Evolutionary conservation across 2,329 filamentous ascomycete species (phyloP).

Genomic region (Escovopsis sp.): DNA sequence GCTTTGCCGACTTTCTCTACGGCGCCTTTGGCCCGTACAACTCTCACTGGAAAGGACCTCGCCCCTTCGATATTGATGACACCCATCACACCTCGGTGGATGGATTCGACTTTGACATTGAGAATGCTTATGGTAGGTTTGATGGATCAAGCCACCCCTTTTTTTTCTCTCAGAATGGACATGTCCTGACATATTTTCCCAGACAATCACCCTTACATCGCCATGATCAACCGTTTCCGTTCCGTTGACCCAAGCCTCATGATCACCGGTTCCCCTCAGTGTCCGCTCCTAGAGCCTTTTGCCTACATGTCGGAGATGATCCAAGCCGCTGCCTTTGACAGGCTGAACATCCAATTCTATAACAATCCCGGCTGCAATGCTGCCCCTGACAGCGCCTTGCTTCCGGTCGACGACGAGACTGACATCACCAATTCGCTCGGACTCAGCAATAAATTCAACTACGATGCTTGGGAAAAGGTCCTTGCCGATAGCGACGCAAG

Average conservation of each 20-base stretch:
- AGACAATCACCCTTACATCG: conserved; percentile 23
- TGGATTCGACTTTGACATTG: conserved; percentile 30
- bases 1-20: conserved; percentile 26
- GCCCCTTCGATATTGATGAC: conserved; percentile 22
- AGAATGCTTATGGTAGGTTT: conserved; percentile 18
- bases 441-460: conserved; percentile 25
- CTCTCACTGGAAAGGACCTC: conserved; percentile 17
- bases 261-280: conserved; percentile 32
- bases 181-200: neutral
- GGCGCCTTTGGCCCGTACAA: conserved; percentile 23
- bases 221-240: conserved; percentile 23
- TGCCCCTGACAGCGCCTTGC: conserved; percentile 12
- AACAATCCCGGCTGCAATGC: conserved; percentile 28
- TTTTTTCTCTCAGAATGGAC: neutral
- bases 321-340: conserved; percentile 25
- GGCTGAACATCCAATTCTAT: conserved; percentile 35
- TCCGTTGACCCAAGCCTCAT: conserved; percentile 16
- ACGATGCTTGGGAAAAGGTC: conserved; percentile 25
- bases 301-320: conserved; percentile 25
- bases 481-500: conserved; percentile 20
- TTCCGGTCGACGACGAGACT: neutral
- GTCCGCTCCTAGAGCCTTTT: conserved; percentile 16
- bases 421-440: neutral
- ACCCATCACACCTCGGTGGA: conserved; percentile 18
- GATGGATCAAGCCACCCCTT: neutral